Conservation (phyloP, 2,329 filamentous ascomycete species). For the Stenocarpella maydis region DNA sequence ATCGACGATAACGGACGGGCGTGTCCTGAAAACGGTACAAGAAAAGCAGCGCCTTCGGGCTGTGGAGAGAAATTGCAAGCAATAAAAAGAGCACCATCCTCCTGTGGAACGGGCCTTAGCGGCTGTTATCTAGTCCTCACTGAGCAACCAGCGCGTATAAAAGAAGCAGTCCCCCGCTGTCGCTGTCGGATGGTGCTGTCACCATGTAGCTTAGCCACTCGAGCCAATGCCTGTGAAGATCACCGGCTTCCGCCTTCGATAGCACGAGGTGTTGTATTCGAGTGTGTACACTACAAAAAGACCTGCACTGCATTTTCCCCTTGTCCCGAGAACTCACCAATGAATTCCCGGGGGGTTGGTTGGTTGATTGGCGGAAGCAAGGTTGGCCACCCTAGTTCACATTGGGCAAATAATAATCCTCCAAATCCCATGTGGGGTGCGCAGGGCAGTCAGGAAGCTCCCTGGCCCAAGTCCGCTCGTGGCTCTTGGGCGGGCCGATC, state of each 20-base stretch:
- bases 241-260: not conserved
- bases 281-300: not conserved
- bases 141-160: slow-evolving; percentile 29
- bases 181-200: slow-evolving; percentile 24
- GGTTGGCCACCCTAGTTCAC: slow-evolving; percentile 24
- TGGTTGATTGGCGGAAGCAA: slow-evolving; percentile 32
- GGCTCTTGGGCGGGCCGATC: slow-evolving; percentile 1
- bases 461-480: not conserved
- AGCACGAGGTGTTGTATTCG: not conserved
- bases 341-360: slow-evolving; percentile 4
- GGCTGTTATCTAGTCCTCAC: slow-evolving; percentile 19
- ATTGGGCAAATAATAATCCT: slow-evolving; percentile 24
- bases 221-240: slow-evolving; percentile 9
- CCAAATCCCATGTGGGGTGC: slow-evolving; percentile 20
- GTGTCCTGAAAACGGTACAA: not conserved
- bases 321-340: slow-evolving; percentile 25
- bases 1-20: not conserved
- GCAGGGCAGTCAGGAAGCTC: not conserved
- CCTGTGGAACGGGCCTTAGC: not conserved
- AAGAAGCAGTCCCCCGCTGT: slow-evolving; percentile 15
- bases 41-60: slow-evolving; percentile 9
- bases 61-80: slow-evolving; percentile 17
- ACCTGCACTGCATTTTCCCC: slow-evolving; percentile 23
- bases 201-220: slow-evolving; percentile 12
- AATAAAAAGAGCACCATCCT: slow-evolving; percentile 25